Conservation (phyloP, 2,329 filamentous ascomycete genomes). For the Bipolaris oryzae region DNA sequence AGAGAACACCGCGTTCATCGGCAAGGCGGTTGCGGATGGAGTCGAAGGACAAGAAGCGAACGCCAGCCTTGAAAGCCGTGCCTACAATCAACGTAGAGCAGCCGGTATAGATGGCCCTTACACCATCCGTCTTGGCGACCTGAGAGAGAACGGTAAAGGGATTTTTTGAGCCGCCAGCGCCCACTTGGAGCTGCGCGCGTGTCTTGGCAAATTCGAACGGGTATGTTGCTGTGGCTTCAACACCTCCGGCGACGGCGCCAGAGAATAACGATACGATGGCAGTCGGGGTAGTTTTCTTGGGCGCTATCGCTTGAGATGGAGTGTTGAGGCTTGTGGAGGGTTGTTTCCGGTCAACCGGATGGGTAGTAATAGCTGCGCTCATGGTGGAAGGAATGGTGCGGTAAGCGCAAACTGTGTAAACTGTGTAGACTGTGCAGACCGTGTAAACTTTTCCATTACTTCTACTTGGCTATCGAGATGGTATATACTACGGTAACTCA, state of each 20-base stretch:
- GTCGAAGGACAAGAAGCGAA: slow-evolving; percentile 42
- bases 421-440: background rate
- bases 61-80: slow-evolving; percentile 41
- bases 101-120: slow-evolving; percentile 41
- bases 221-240: slow-evolving; percentile 59
- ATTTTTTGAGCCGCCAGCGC: slow-evolving; percentile 17
- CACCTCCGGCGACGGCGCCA: slow-evolving; percentile 59
- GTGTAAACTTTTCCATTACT: background rate
- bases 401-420: background rate
- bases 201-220: slow-evolving; percentile 47
- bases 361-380: slow-evolving; percentile 7
- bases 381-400: slow-evolving; percentile 6
- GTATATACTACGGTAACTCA: slow-evolving; percentile 1
- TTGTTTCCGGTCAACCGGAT: background rate
- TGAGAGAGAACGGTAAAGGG: slow-evolving; percentile 31
- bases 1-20: slow-evolving; percentile 33
- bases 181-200: slow-evolving; percentile 34
- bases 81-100: slow-evolving; percentile 36
- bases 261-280: slow-evolving; percentile 52
- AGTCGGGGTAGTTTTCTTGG: slow-evolving; percentile 10
- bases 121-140: slow-evolving; percentile 28
- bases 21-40: slow-evolving; percentile 34
- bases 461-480: background rate
- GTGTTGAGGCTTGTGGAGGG: background rate
- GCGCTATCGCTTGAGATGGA: background rate